These are phyloP conservation scores for Malus hybrid DNA, from an alignment of 331 rosid genomes.

Conservation along the genomic window DNA sequence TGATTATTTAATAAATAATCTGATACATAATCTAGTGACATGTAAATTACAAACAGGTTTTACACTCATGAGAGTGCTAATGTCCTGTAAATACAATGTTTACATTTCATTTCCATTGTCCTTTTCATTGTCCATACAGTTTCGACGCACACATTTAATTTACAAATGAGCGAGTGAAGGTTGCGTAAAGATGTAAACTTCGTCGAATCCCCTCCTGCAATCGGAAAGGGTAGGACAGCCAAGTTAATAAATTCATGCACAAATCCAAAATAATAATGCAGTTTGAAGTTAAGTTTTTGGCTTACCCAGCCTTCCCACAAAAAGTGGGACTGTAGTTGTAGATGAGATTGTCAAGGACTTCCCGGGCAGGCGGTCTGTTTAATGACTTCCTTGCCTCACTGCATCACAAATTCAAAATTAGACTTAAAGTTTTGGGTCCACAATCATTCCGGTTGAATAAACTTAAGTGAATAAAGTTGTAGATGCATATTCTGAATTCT, in stretches of 20 bases:
- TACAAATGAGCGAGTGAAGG: constrained; percentile 5
- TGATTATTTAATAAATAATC: background rate
- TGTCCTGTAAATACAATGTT: background rate
- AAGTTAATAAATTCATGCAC: constrained; percentile 1
- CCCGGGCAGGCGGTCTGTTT: constrained; percentile 48
- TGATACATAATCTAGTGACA: background rate
- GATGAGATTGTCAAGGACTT: constrained; percentile 61
- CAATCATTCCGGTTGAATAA: background rate
- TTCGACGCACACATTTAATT: background rate
- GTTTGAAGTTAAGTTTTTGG: background rate
- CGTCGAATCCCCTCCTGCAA: constrained; percentile 70
- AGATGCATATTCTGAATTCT: background rate
- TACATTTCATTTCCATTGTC: background rate
- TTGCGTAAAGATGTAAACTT: constrained; percentile 58
- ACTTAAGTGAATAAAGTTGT: background rate
- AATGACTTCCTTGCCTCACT: constrained; percentile 86
- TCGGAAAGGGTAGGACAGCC: background rate
- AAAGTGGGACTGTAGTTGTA: constrained; percentile 71
- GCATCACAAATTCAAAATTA: constrained; percentile 10
- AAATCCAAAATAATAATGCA: background rate
- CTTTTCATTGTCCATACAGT: background rate
- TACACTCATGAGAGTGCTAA: background rate
- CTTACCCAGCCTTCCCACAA: constrained; percentile 77
- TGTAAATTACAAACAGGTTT: background rate
- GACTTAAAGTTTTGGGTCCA: background rate